Evolutionary conservation across 345 rosid species (phyloP).

Genomic region (Ricinus communis): DNA sequence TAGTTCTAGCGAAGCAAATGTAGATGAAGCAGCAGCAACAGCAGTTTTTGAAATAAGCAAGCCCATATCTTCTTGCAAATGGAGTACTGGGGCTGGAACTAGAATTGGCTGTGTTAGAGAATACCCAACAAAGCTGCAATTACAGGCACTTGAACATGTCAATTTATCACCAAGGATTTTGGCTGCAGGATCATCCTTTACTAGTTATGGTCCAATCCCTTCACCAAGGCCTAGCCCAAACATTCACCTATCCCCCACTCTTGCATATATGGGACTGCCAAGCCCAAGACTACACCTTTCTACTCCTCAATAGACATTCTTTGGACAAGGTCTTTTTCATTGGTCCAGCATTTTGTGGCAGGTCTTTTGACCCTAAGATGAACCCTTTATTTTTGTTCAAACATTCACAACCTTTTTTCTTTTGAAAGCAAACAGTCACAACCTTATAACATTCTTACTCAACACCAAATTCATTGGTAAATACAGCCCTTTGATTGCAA

Average conservation of each 20-base stretch:
- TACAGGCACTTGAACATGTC: conserved; percentile 40
- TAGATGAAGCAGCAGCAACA: background rate
- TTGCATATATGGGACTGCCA: conserved; percentile 46
- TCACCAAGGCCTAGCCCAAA: conserved; percentile 58
- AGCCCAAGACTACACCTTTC: conserved; percentile 36
- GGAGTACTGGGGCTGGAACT: conserved; percentile 51
- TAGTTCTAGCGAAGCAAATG: background rate
- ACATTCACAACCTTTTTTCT: too few relatives aligned
- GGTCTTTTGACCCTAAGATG: too few relatives aligned
- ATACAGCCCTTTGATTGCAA: too few relatives aligned
- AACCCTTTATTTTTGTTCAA: too few relatives aligned
- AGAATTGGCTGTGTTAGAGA: conserved; percentile 45
- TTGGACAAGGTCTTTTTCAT: too few relatives aligned
- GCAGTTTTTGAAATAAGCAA: background rate
- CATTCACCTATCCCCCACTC: conserved; percentile 44
- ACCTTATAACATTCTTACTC: too few relatives aligned
- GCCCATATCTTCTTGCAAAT: conserved; percentile 18
- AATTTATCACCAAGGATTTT: conserved; percentile 37
- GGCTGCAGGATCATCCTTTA: background rate
- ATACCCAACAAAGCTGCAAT: conserved; percentile 39
- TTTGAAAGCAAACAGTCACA: too few relatives aligned
- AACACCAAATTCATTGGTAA: too few relatives aligned
- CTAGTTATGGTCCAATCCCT: conserved; percentile 39
- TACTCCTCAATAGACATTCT: background rate
- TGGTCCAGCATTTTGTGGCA: too few relatives aligned